Conservation (phyloP, 257 asterid genomes). For the Solanum etuberosum region DNA sequence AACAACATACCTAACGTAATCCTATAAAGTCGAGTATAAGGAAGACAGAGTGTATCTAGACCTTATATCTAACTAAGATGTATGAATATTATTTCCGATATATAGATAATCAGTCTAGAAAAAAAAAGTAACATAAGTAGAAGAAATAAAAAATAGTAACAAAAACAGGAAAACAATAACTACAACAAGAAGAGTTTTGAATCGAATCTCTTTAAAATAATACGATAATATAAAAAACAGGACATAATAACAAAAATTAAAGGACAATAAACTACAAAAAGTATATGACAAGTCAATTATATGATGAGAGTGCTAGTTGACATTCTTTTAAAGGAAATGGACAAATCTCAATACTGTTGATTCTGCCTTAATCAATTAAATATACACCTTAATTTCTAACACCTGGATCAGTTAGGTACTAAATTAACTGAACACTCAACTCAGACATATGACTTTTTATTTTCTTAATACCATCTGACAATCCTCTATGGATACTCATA, state of each 20-base stretch:
- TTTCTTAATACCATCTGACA: not conserved
- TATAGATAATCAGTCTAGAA: not conserved
- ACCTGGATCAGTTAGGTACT: not conserved
- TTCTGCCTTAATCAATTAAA: not conserved
- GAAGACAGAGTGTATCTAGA: rapidly evolving
- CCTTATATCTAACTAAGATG: not conserved
- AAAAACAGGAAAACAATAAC: not conserved
- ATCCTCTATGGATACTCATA: not conserved
- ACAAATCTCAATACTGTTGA: not conserved
- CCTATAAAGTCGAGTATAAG: not conserved
- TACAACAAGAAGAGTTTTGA: not conserved
- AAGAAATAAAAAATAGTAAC: not conserved
- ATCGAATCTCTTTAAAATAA: not conserved
- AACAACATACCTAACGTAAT: not conserved
- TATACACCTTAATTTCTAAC: not conserved
- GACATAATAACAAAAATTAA: not conserved
- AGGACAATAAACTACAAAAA: not conserved
- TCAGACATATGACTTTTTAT: not conserved
- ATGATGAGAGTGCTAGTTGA: not conserved
- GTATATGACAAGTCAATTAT: not conserved
- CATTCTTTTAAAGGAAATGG: not conserved
- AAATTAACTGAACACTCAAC: not conserved
- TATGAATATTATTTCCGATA: not conserved
- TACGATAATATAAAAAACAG: not conserved
- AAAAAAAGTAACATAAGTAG: not conserved